Conservation (phyloP, 1,139 yeast genomes). For the Suhomyces terraborum region DNA sequence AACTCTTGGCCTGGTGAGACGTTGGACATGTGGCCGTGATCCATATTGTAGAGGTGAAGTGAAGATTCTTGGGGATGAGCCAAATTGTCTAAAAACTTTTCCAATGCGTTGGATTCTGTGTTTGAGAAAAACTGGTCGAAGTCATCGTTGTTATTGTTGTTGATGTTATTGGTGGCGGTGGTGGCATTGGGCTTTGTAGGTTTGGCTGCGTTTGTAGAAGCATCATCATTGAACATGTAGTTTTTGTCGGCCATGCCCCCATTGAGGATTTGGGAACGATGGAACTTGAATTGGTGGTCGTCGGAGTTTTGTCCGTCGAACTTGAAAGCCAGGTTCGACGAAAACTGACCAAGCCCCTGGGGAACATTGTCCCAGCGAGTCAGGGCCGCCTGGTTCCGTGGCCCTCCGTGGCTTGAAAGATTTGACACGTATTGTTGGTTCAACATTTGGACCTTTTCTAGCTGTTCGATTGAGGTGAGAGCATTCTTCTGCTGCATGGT, state of each 20-base stretch:
- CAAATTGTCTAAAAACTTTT: slow-evolving; percentile 46
- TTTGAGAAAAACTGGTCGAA: slow-evolving; percentile 48
- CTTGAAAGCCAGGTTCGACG: slow-evolving; percentile 11
- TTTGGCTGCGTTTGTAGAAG: not conserved
- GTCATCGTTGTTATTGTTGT: slow-evolving; percentile 32
- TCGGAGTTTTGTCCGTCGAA: slow-evolving; percentile 8
- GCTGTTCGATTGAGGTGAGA: slow-evolving; percentile 37
- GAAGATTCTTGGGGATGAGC: slow-evolving; percentile 33
- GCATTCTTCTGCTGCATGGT: slow-evolving; percentile 45
- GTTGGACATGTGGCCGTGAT: slow-evolving; percentile 1
- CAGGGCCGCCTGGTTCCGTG: not conserved
- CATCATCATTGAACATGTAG: slow-evolving; percentile 10
- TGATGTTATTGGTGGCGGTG: slow-evolving; percentile 36
- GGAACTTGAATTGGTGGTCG: slow-evolving; percentile 16
- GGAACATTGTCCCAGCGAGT: slow-evolving; percentile 3
- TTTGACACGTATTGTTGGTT: slow-evolving; percentile 27
- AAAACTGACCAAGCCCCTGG: slow-evolving; percentile 8
- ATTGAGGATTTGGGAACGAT: slow-evolving; percentile 16
- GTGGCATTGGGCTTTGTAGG: slow-evolving; percentile 11
- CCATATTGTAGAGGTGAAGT: slow-evolving; percentile 38
- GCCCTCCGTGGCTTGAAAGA: slow-evolving; percentile 7
- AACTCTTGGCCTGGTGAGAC: slow-evolving; percentile 17
- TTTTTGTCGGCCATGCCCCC: slow-evolving; percentile 10
- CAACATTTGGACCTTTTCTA: slow-evolving; percentile 42
- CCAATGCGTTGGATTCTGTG: slow-evolving; percentile 49